A percentile compares a stretch with the other conserved stretches of the same genome.
These are phyloP conservation scores for Coprinopsis sp. DNA, from an alignment of 768 basidiomycete species.

Conservation along the genomic window DNA sequence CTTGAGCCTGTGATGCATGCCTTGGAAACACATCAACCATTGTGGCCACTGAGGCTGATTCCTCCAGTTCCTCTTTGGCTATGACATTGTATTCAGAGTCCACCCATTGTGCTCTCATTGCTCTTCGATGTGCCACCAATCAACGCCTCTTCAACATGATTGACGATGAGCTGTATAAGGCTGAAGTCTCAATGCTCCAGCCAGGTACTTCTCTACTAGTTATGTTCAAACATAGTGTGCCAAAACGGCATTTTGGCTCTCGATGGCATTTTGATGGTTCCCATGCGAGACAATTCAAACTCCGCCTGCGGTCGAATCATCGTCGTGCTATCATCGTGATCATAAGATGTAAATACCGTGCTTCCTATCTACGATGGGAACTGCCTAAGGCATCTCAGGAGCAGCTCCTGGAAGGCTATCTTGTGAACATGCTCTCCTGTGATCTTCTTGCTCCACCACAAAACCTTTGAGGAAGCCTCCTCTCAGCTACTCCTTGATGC, in stretches of 20 bases:
- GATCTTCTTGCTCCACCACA: constrained; percentile 2
- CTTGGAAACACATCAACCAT: too few relatives aligned
- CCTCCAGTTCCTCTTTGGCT: neutral
- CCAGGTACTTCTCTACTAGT: constrained; percentile 24
- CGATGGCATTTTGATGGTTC: too few relatives aligned
- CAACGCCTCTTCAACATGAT: constrained; percentile 21
- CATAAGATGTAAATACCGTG: too few relatives aligned
- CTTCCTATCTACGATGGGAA: too few relatives aligned
- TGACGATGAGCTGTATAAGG: constrained; percentile 18
- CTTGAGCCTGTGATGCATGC: too few relatives aligned
- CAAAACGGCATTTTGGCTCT: too few relatives aligned
- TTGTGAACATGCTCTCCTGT: neutral
- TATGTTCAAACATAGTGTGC: too few relatives aligned
- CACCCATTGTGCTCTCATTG: constrained; percentile 22
- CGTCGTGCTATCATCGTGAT: too few relatives aligned
- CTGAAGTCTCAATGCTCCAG: constrained; percentile 23
- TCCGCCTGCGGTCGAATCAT: too few relatives aligned
- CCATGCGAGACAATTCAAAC: too few relatives aligned
- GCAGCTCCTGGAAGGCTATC: neutral
- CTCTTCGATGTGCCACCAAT: constrained; percentile 18
- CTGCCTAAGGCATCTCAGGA: neutral
- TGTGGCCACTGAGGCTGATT: constrained; percentile 1
- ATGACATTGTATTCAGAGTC: constrained; percentile 5
- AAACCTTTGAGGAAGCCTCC: constrained; percentile 12
- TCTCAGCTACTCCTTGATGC: constrained; percentile 13